These are phyloP conservation scores for Neurospora sp. DNA, from an alignment of 495 filamentous ascomycete species.

Conservation along the genomic window DNA sequence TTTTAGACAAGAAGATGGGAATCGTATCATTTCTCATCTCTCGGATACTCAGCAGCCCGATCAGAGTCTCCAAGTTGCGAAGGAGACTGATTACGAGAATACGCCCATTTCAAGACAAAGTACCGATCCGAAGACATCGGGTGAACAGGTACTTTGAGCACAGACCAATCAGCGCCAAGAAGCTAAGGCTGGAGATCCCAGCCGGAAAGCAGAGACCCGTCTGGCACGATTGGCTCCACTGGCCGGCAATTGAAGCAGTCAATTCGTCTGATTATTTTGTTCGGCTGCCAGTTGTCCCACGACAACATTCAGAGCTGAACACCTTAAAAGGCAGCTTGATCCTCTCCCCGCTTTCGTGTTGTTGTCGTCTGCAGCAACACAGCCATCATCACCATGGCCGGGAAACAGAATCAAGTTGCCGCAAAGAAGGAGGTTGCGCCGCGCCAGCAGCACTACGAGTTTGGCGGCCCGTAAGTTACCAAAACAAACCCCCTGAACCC, in stretches of 20 bases:
- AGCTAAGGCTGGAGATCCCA: not conserved
- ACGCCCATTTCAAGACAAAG: not conserved
- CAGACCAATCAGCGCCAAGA: not conserved
- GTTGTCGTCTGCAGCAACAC: not conserved
- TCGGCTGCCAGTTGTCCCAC: not conserved
- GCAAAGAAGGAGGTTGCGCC: not conserved
- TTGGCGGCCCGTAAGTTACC: slow-evolving; percentile 72
- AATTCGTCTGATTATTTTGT: not conserved
- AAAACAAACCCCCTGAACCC: not conserved
- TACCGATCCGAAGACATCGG: not conserved
- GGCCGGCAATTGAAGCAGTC: not conserved
- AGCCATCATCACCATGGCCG: slow-evolving; percentile 12
- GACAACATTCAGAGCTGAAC: not conserved
- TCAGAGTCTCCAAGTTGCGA: not conserved
- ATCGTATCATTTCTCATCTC: not conserved
- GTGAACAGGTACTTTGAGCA: not conserved
- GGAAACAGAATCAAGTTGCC: slow-evolving; percentile 11
- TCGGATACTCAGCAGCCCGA: not conserved
- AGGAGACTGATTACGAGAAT: not conserved
- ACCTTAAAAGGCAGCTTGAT: not conserved
- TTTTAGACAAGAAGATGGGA: not conserved
- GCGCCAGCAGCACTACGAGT: slow-evolving; percentile 55
- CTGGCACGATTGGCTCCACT: not conserved
- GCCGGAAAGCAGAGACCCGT: slow-evolving; percentile 2
- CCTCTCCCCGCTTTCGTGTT: not conserved